Evolutionary conservation across 257 asterid genomes (phyloP).

Genomic region (Scutellaria galericulata): DNA sequence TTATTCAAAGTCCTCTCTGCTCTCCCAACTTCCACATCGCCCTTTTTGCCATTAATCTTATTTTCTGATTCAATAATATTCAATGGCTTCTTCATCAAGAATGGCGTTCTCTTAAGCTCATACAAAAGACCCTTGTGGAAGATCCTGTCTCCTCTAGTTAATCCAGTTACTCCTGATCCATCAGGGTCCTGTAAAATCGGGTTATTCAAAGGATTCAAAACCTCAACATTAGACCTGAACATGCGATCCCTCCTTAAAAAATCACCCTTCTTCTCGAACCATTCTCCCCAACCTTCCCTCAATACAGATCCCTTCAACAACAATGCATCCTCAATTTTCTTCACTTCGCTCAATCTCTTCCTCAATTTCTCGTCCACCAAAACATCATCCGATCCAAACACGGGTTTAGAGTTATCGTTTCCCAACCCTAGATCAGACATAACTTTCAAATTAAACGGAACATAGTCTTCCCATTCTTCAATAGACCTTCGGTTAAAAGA

Average conservation of each 20-base stretch:
- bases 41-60: constrained; percentile 30
- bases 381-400: constrained; percentile 85
- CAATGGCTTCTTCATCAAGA: constrained; percentile 67
- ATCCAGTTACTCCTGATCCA: constrained; percentile 70
- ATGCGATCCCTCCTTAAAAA: constrained; percentile 84
- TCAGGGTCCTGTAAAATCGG: constrained; percentile 93
- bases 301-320: constrained; percentile 82
- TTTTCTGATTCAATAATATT: constrained; percentile 41
- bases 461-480: constrained; percentile 95
- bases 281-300: constrained; percentile 98
- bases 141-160: constrained; percentile 83
- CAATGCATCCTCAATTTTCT: constrained; percentile 75
- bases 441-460: constrained; percentile 63
- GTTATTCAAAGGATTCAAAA: constrained; percentile 76
- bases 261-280: constrained; percentile 95
- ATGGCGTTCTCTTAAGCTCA: constrained; percentile 69
- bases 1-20: constrained; percentile 60
- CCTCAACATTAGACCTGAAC: constrained; percentile 83
- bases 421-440: constrained; percentile 64
- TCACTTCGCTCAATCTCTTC: constrained; percentile 58
- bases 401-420: constrained; percentile 43
- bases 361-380: constrained; percentile 76
- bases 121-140: constrained; percentile 62
- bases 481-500: constrained; percentile 71
- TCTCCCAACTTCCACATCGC: constrained; percentile 39